Percentiles rank a stretch among this genome's conserved stretches.
Conservation (phyloP, 1,139 yeast genomes). For the Spathaspora sp. region DNA sequence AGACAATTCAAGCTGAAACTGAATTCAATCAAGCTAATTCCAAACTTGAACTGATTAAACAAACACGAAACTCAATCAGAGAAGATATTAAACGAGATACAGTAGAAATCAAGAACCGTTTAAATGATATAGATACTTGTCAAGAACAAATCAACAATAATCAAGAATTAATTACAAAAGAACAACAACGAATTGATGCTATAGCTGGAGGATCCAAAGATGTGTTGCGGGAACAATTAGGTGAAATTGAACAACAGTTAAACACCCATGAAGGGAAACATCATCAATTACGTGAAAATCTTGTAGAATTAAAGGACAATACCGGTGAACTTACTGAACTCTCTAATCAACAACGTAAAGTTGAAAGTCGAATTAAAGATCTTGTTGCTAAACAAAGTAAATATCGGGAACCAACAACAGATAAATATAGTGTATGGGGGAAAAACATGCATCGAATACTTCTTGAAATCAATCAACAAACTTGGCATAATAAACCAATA, state of each 20-base stretch:
- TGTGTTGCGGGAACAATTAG: constrained; percentile 17
- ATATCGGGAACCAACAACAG: constrained; percentile 19
- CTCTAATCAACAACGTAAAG: constrained; percentile 4
- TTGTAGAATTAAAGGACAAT: constrained; percentile 4
- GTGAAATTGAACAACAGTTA: constrained; percentile 12
- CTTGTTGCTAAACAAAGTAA: constrained; percentile 2
- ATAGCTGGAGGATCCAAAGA: constrained; percentile 43
- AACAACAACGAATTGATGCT: constrained; percentile 37
- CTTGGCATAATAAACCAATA: constrained; percentile 56
- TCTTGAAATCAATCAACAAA: constrained; percentile 34
- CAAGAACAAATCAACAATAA: constrained; percentile 14
- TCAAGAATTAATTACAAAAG: constrained; percentile 24
- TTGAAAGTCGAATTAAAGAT: constrained; percentile 5
- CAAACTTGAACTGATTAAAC: constrained; percentile 19
- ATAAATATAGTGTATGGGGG: constrained; percentile 50
- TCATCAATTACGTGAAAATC: constrained; percentile 8
- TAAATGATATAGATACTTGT: constrained; percentile 8
- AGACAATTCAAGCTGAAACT: neutral
- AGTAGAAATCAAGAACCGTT: constrained; percentile 17
- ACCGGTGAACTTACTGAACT: constrained; percentile 7
- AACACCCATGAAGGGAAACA: constrained; percentile 10
- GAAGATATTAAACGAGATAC: constrained; percentile 5
- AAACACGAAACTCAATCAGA: constrained; percentile 15
- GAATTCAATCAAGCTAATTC: constrained; percentile 13
- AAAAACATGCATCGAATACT: constrained; percentile 40